Conservation (phyloP, 2,329 filamentous ascomycete genomes). For the Leptoxyphium fumago region DNA sequence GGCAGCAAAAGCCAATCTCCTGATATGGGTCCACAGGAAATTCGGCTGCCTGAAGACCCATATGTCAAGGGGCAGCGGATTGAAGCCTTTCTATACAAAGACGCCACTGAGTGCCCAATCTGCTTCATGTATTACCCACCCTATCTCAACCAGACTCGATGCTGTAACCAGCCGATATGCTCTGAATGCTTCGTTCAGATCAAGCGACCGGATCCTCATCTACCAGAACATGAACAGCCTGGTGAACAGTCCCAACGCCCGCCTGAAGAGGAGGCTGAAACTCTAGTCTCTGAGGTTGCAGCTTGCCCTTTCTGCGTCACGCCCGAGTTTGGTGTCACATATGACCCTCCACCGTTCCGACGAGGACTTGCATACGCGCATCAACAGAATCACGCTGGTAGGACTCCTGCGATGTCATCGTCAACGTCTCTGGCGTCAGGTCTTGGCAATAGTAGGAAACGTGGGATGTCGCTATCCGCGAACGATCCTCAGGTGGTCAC, state of each 20-base stretch:
- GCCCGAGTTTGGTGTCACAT: constrained; percentile 91
- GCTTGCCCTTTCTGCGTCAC: constrained; percentile 91
- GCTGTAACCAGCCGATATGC: constrained; percentile 91
- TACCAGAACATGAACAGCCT: constrained; percentile 49
- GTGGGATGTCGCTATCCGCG: constrained; percentile 61
- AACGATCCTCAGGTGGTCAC: constrained; percentile 77
- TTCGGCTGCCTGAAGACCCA: constrained; percentile 65
- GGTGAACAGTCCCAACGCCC: constrained; percentile 13
- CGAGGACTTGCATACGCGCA: constrained; percentile 60
- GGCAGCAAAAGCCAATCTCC: constrained; percentile 50
- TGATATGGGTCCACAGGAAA: constrained; percentile 62
- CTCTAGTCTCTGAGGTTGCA: constrained; percentile 79
- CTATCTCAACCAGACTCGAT: constrained; percentile 84
- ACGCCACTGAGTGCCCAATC: constrained; percentile 81
- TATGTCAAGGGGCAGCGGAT: constrained; percentile 89
- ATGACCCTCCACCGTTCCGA: constrained; percentile 76
- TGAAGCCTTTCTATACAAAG: constrained; percentile 87
- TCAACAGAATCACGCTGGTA: constrained; percentile 20
- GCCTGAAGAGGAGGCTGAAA: constrained; percentile 36
- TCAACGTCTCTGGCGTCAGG: constrained; percentile 61
- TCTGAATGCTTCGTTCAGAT: constrained; percentile 99
- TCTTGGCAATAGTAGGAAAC: constrained; percentile 33
- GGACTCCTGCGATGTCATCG: constrained; percentile 61
- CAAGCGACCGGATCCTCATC: constrained; percentile 81
- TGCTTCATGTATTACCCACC: constrained; percentile 94